Conservation (phyloP, 306 rosid species). For the Inga oerstediana region DNA sequence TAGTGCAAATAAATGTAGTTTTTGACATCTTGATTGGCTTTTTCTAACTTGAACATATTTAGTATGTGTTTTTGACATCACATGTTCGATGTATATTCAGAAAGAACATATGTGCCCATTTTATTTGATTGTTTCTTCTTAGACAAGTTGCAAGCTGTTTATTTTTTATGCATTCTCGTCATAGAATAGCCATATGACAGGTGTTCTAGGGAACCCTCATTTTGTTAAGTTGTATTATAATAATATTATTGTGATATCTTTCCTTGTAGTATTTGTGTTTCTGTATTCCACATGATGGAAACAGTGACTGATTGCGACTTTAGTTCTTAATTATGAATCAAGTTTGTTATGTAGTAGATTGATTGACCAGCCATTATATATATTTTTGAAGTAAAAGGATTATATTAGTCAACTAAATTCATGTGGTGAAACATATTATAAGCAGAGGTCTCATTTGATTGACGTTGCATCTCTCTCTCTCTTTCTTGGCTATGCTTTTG, state of each 20-base stretch:
- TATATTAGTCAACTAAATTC: background rate
- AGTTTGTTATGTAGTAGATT: slow-evolving; percentile 15
- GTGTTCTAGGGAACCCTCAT: background rate
- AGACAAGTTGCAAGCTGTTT: slow-evolving; percentile 6
- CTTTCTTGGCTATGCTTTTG: background rate
- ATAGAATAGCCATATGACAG: background rate
- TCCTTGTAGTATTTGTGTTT: background rate
- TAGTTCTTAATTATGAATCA: background rate
- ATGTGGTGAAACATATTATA: background rate
- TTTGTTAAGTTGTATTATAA: background rate
- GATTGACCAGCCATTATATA: background rate
- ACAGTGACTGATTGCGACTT: background rate
- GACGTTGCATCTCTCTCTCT: background rate
- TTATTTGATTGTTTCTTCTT: slow-evolving; percentile 3
- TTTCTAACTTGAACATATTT: slow-evolving; percentile 4
- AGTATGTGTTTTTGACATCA: background rate
- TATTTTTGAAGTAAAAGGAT: background rate
- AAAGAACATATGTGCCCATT: background rate
- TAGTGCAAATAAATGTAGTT: background rate
- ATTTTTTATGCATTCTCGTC: background rate
- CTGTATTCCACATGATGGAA: background rate
- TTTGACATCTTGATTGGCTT: background rate
- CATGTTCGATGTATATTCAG: slow-evolving; percentile 17
- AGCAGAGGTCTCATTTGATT: slow-evolving; percentile 1
- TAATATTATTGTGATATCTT: background rate